These are phyloP conservation scores for Pachysandra terminalis DNA, from an alignment of 164 flowering plant genomes.

Conservation along the genomic window DNA sequence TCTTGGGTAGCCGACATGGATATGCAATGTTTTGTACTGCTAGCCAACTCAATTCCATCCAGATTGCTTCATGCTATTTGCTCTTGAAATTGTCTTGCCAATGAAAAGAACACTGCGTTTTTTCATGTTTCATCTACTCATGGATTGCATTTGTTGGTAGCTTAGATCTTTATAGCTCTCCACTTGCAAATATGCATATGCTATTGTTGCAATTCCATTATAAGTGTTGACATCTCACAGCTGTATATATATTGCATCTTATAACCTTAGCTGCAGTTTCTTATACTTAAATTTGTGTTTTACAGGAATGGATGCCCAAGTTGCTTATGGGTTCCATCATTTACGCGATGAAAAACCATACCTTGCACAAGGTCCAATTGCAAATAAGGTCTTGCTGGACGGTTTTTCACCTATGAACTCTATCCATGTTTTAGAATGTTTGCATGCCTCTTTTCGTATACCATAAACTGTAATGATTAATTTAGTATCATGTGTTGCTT, in stretches of 20 bases:
- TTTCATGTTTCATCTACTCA: not conserved
- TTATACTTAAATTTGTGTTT: slow-evolving; percentile 5
- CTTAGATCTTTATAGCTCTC: not conserved
- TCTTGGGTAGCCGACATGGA: not conserved
- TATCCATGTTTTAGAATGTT: not conserved
- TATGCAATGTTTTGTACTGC: not conserved
- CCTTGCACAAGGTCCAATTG: slow-evolving; percentile 90
- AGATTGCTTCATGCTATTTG: not conserved
- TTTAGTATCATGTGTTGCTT: not conserved
- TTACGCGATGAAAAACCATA: slow-evolving; percentile 92
- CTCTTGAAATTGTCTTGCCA: not conserved
- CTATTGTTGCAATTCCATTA: not conserved
- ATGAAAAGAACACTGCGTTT: not conserved
- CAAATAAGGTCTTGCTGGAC: slow-evolving; percentile 72
- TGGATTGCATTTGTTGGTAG: too few relatives aligned
- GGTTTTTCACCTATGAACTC: not conserved
- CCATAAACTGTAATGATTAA: not conserved
- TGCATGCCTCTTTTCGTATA: not conserved
- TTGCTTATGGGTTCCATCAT: slow-evolving; percentile 97
- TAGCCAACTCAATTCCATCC: not conserved
- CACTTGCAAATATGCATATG: not conserved
- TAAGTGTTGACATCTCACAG: not conserved
- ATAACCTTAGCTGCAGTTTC: slow-evolving; percentile 3
- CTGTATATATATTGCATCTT: not conserved
- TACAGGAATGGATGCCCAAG: slow-evolving; percentile 99